Evolutionary conservation across 345 rosid genomes (phyloP).

Genomic region (Salix suchowensis): DNA sequence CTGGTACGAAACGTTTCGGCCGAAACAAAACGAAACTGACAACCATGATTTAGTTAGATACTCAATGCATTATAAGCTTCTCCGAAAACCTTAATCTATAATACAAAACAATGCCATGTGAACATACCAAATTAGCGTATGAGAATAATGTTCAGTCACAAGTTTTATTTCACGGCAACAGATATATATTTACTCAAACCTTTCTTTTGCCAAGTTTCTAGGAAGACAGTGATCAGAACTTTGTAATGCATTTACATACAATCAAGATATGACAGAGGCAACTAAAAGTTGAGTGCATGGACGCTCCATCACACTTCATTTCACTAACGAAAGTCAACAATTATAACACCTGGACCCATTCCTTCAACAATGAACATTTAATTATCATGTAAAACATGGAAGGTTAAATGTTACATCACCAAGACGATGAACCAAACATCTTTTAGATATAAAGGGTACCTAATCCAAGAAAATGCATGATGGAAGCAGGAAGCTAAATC

Average conservation of each 20-base stretch:
- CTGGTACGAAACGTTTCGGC: no score
- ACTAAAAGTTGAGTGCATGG: not conserved
- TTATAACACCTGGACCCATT: not conserved
- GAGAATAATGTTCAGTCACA: no score
- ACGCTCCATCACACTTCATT: not conserved
- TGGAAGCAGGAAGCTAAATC: not conserved
- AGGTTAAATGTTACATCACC: slow-evolving; percentile 33
- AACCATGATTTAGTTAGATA: no score
- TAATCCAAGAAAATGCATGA: slow-evolving; percentile 1
- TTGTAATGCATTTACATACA: not conserved
- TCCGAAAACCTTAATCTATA: no score
- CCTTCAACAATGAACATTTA: not conserved
- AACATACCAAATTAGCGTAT: no score
- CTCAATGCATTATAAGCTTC: no score
- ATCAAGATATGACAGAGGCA: not conserved
- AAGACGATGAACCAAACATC: slow-evolving; percentile 39
- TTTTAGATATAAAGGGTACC: not conserved
- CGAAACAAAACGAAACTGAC: no score
- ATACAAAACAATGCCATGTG: no score
- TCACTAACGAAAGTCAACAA: no score
- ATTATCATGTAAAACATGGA: not conserved
- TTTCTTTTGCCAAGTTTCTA: no score
- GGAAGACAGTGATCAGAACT: not conserved
- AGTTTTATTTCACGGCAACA: no score
- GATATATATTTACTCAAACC: no score